phyloP scores from a whole-genome alignment of 306 rosid species.

The Dicorynia guianensis region DNA sequence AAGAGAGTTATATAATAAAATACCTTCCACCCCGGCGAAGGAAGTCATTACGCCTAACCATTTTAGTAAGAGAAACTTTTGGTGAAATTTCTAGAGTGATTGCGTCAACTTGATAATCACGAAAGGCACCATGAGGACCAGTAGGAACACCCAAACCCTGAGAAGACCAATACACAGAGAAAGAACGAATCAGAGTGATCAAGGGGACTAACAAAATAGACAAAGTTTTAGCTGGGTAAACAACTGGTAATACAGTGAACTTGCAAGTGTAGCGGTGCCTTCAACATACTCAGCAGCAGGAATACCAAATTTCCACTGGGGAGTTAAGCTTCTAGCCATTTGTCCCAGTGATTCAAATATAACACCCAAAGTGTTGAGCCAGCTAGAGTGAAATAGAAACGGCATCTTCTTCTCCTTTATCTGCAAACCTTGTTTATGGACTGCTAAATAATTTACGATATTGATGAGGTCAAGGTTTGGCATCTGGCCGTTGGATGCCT shows the following conservation, averaged over 20 bases:
- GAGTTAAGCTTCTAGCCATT: slow-evolving; percentile 64
- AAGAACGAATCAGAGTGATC: slow-evolving; percentile 17
- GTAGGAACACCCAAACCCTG: slow-evolving; percentile 96
- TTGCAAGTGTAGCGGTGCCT: slow-evolving; percentile 92
- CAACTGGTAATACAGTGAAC: slow-evolving; percentile 91
- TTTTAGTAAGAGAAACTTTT: slow-evolving; percentile 58
- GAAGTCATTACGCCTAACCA: slow-evolving; percentile 66
- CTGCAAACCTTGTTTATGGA: slow-evolving; percentile 83
- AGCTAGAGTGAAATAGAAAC: slow-evolving; percentile 68
- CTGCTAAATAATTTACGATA: slow-evolving; percentile 83
- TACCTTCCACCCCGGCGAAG: slow-evolving; percentile 84
- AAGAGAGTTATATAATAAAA: slow-evolving; percentile 36
- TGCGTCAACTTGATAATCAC: slow-evolving; percentile 97
- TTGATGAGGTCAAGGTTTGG: slow-evolving; percentile 96
- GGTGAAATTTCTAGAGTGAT: slow-evolving; percentile 86
- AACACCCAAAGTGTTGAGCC: slow-evolving; percentile 81
- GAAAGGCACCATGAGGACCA: slow-evolving; percentile 95
- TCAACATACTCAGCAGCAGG: slow-evolving; percentile 87
- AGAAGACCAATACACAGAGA: slow-evolving; percentile 33
- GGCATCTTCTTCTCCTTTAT: slow-evolving; percentile 73
- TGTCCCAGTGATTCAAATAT: slow-evolving; percentile 72
- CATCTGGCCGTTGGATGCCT: slow-evolving; percentile 97
- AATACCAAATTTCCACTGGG: slow-evolving; percentile 88
- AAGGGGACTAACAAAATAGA: neutral
- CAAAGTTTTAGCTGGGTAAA: slow-evolving; percentile 21